phyloP scores from a whole-genome alignment of 768 basidiomycete species.

The Leucogyrophana mollusca region DNA sequence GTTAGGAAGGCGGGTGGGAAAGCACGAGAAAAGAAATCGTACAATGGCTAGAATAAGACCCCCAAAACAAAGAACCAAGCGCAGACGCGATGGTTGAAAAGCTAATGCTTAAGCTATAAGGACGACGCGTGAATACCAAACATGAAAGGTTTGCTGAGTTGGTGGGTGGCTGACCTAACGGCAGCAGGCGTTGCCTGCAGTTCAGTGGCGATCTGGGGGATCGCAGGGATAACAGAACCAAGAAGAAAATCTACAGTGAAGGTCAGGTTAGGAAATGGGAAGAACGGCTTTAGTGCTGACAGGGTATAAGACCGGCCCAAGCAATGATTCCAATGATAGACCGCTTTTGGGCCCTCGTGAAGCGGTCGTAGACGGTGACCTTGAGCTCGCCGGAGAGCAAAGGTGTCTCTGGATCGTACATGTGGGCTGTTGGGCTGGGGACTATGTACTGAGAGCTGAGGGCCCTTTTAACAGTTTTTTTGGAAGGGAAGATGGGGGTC shows the following conservation, averaged over 20 bases:
- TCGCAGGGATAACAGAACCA: slow-evolving; percentile 65
- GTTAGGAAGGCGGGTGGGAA: background rate
- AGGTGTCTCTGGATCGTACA: too few species aligned
- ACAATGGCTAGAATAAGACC: slow-evolving; percentile 48
- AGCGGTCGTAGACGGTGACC: slow-evolving; percentile 28
- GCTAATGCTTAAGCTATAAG: slow-evolving; percentile 42
- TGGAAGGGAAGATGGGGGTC: too few species aligned
- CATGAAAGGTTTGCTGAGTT: background rate
- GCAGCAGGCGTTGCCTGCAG: slow-evolving; percentile 52
- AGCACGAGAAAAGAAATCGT: slow-evolving; percentile 2
- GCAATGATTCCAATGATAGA: slow-evolving; percentile 53
- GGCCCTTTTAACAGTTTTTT: too few species aligned
- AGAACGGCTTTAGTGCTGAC: slow-evolving; percentile 37
- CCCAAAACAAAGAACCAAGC: slow-evolving; percentile 44
- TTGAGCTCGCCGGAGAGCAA: too few species aligned
- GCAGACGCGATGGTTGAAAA: slow-evolving; percentile 43
- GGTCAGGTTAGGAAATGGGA: background rate
- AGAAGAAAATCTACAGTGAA: slow-evolving; percentile 55
- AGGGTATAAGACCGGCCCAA: slow-evolving; percentile 54
- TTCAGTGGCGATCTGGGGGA: slow-evolving; percentile 66
- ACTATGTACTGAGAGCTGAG: too few species aligned
- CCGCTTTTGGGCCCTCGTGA: slow-evolving; percentile 47
- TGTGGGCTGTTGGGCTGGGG: too few species aligned
- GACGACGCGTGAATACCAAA: too few species aligned
- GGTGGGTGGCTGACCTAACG: slow-evolving; percentile 41